A percentile compares a stretch with the other conserved stretches of the same genome.
These are phyloP conservation scores for Theobroma cacao DNA, from an alignment of 345 rosid genomes.

Conservation along the genomic window DNA sequence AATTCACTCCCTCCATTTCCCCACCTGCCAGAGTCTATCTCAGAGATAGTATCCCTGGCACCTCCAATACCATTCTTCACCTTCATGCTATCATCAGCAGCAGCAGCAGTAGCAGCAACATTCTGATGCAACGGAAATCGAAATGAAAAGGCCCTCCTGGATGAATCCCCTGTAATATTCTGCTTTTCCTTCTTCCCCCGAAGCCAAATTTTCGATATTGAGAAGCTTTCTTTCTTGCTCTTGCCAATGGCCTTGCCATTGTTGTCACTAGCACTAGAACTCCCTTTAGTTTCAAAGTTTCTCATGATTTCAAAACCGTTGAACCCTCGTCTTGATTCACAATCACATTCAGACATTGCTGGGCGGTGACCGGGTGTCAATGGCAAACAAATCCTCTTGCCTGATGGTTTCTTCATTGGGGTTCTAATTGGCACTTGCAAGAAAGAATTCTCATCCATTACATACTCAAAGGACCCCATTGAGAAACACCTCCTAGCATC, in stretches of 20 bases:
- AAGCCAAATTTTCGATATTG: conserved; percentile 88
- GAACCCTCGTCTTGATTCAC: conserved; percentile 64
- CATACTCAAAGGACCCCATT: conserved; percentile 97
- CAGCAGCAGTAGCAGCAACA: conserved; percentile 7
- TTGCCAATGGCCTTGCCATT: conserved; percentile 25
- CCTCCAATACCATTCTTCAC: conserved; percentile 21
- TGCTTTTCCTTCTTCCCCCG: conserved; percentile 62
- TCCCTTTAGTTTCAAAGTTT: conserved; percentile 19
- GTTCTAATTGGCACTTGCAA: conserved; percentile 77
- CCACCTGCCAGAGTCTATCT: conserved; percentile 37
- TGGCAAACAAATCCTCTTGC: conserved; percentile 50
- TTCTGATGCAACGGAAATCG: conserved; percentile 39
- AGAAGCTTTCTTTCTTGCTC: conserved; percentile 67
- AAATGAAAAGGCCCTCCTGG: conserved; percentile 69
- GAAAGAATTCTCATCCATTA: conserved; percentile 70
- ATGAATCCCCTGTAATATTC: conserved; percentile 31
- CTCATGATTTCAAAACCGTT: conserved; percentile 31
- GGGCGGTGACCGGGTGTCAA: conserved; percentile 61
- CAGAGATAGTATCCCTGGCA: conserved; percentile 35
- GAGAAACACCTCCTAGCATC: conserved; percentile 86
- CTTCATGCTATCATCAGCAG: conserved; percentile 19
- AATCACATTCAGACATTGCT: conserved; percentile 65
- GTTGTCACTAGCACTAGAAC: conserved; percentile 4
- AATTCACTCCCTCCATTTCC: conserved; percentile 37
- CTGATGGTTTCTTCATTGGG: conserved; percentile 52